Percentiles rank a stretch among this genome's conserved stretches.
Conservation (phyloP, 352 stramenopile genomes). For the Phytophthora nicotianae region DNA sequence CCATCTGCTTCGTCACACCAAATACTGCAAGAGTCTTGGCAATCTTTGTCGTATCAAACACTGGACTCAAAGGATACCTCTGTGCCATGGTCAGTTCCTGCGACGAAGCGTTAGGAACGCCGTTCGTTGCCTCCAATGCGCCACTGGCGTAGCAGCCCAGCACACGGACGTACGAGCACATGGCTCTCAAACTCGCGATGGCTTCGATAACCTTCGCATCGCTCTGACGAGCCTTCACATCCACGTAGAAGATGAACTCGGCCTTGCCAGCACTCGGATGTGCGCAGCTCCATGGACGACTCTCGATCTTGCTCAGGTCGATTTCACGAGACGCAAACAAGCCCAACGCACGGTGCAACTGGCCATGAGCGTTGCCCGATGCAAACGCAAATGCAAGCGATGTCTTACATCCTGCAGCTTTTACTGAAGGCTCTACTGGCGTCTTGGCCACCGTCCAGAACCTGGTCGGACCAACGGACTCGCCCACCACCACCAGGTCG, state of each 20-base stretch:
- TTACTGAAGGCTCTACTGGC: conserved; percentile 25
- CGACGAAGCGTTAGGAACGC: conserved; percentile 1
- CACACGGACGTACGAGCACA: conserved; percentile 84
- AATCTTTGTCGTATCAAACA: conserved; percentile 83
- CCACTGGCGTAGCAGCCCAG: conserved; percentile 83
- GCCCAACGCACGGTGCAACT: conserved; percentile 68
- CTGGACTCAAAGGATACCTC: conserved; percentile 71
- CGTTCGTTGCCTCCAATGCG: conserved; percentile 10
- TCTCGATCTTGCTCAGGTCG: conserved; percentile 77
- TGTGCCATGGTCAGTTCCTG: conserved; percentile 46
- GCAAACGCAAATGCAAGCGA: conserved; percentile 78
- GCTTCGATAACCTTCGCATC: conserved; percentile 72
- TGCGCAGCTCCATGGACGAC: conserved; percentile 47
- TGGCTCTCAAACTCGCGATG: conserved; percentile 74
- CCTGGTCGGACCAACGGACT: conserved; percentile 74
- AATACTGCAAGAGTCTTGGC: conserved; percentile 95
- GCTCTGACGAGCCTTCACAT: conserved; percentile 61
- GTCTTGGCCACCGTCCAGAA: conserved; percentile 89
- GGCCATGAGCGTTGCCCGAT: conserved; percentile 59
- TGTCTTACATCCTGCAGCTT: conserved; percentile 55
- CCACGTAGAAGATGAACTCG: conserved; percentile 78
- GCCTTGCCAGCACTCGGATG: conserved; percentile 39
- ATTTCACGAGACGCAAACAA: conserved; percentile 67
- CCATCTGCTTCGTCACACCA: conserved; percentile 93
- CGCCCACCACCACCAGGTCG: conserved; percentile 67